phyloP scores from a whole-genome alignment of 2,329 filamentous ascomycete genomes.

The Aspergillus piperis region DNA sequence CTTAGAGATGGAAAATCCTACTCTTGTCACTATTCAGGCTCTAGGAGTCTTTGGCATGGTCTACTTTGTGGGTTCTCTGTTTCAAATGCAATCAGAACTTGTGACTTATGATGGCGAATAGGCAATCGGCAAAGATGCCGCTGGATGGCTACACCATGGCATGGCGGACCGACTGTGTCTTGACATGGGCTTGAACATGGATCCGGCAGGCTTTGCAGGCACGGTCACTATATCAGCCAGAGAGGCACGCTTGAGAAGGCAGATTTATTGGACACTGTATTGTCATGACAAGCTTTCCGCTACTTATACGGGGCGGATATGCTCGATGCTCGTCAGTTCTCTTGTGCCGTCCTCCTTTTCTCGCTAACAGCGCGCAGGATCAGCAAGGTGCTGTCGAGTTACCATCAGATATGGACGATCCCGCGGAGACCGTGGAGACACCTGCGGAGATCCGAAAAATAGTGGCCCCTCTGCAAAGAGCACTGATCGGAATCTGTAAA shows the following conservation, averaged over 20 bases:
- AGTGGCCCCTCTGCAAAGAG: not conserved
- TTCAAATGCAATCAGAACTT: too few relatives aligned
- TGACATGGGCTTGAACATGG: constrained; percentile 43
- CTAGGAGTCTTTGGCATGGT: constrained; percentile 32
- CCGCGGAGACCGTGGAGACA: not conserved
- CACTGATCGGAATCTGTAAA: not conserved
- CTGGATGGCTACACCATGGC: constrained; percentile 40
- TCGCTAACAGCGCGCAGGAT: not conserved
- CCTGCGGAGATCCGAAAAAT: not conserved
- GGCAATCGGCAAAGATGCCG: constrained; percentile 38
- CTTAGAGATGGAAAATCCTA: constrained; percentile 31
- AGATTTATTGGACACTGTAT: constrained; percentile 42
- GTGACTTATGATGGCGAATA: constrained; percentile 10
- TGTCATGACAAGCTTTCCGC: constrained; percentile 39
- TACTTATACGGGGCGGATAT: constrained; percentile 39
- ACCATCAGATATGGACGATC: not conserved
- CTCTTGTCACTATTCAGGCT: constrained; percentile 41
- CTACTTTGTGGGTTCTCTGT: constrained; percentile 26
- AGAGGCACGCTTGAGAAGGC: constrained; percentile 36
- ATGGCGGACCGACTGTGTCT: constrained; percentile 40
- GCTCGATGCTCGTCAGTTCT: constrained; percentile 36
- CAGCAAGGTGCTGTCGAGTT: constrained; percentile 1
- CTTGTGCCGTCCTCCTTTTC: not conserved
- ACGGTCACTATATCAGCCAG: constrained; percentile 28
- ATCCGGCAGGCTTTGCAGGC: constrained; percentile 30